Conservation (phyloP, 306 rosid species). For the Pueraria montana region DNA sequence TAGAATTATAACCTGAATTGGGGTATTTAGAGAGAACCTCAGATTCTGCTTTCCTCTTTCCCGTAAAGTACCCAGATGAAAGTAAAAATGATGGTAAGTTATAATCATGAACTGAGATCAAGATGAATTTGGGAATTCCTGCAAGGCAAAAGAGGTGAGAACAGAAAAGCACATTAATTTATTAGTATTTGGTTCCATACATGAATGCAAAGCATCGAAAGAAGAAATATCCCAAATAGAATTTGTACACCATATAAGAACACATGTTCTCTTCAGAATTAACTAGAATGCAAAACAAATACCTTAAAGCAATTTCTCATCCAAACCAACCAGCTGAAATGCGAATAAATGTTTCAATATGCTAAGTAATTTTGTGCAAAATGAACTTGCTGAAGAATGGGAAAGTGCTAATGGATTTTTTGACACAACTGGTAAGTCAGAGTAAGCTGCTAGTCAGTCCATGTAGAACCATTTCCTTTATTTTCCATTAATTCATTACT, state of each 20-base stretch:
- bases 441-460: constrained; percentile 2
- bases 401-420: not conserved
- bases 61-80: constrained; percentile 88
- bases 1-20: constrained; percentile 71
- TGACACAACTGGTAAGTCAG: not conserved
- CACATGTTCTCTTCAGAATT: not conserved
- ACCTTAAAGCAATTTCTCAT: constrained; percentile 13
- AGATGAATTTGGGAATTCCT: constrained; percentile 92
- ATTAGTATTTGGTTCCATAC: not conserved
- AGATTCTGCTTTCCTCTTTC: constrained; percentile 97
- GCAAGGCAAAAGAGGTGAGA: constrained; percentile 43
- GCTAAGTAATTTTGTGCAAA: constrained; percentile 22
- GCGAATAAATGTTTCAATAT: not conserved
- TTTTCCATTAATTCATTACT: not conserved
- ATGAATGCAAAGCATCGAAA: not conserved
- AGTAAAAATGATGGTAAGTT: constrained; percentile 85
- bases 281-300: constrained; percentile 6
- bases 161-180: not conserved
- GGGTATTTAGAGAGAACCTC: constrained; percentile 97
- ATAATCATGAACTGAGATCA: constrained; percentile 94
- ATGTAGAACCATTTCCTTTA: not conserved
- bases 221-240: constrained; percentile 2
- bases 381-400: constrained; percentile 1
- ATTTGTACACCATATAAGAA: not conserved
- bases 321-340: constrained; percentile 12